A percentile compares a stretch with the other conserved stretches of the same genome.
Conservation (phyloP, 2,329 filamentous ascomycete genomes). For the Tolypocladium pustulatum region DNA sequence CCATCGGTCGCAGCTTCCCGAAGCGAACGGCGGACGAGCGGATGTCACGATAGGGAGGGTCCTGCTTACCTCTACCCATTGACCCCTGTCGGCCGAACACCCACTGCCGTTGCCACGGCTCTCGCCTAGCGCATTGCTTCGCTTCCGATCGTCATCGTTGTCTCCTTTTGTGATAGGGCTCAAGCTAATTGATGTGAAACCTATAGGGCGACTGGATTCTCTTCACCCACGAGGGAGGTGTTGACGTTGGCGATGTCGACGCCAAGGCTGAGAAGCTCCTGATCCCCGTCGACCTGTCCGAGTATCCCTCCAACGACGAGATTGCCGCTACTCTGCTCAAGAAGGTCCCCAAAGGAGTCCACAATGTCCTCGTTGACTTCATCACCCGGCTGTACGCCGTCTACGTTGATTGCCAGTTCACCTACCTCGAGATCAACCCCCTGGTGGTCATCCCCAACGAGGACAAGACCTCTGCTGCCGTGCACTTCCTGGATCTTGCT, state of each 20-base stretch:
- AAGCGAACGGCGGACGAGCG: slow-evolving; percentile 20
- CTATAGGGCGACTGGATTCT: slow-evolving; percentile 95
- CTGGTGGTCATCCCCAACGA: slow-evolving; percentile 95
- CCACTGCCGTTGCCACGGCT: not conserved
- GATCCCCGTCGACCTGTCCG: slow-evolving; percentile 85
- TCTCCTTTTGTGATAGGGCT: not conserved
- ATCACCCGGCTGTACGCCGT: slow-evolving; percentile 96
- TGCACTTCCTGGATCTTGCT: slow-evolving; percentile 96
- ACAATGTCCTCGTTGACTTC: slow-evolving; percentile 98
- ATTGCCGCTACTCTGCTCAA: slow-evolving; percentile 77
- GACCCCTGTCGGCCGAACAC: slow-evolving; percentile 1
- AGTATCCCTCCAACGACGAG: slow-evolving; percentile 94
- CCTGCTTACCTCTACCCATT: slow-evolving; percentile 3
- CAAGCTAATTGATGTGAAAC: slow-evolving; percentile 11
- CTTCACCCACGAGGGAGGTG: slow-evolving; percentile 99
- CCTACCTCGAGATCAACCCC: slow-evolving; percentile 99
- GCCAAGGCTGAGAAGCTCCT: slow-evolving; percentile 98
- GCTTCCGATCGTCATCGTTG: not conserved
- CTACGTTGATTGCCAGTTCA: slow-evolving; percentile 99
- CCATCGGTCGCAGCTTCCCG: not conserved
- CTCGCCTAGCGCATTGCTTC: not conserved
- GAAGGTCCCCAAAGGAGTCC: slow-evolving; percentile 88
- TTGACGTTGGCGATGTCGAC: slow-evolving; percentile 98
- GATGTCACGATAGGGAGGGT: slow-evolving; percentile 23
- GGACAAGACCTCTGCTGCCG: slow-evolving; percentile 81